Evolutionary conservation across 805 yeast species (phyloP).

Genomic region (Ogataea chonburiensis): DNA sequence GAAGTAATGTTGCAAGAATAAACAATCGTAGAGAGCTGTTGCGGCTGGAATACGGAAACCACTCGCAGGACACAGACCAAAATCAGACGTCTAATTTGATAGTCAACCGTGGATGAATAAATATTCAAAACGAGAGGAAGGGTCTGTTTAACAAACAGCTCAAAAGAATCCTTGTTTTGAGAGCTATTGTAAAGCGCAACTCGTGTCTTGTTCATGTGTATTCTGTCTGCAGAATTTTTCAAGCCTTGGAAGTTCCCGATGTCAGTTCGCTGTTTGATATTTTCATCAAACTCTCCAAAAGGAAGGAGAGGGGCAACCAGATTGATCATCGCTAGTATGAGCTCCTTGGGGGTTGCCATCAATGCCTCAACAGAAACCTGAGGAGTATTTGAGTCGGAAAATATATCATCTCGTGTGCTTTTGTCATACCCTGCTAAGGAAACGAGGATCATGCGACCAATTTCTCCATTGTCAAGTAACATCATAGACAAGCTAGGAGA

Average conservation of each 20-base stretch:
- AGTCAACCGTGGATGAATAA: constrained; percentile 72
- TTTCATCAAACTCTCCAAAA: constrained; percentile 19
- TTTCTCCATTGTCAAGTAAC: constrained; percentile 46
- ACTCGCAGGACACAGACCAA: constrained; percentile 55
- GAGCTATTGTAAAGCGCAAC: constrained; percentile 32
- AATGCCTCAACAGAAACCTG: constrained; percentile 61
- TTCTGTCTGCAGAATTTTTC: constrained; percentile 23
- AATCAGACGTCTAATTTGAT: constrained; percentile 56
- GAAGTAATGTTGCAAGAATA: constrained; percentile 41
- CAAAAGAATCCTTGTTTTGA: constrained; percentile 17
- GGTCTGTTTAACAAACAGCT: constrained; percentile 43
- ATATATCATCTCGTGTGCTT: constrained; percentile 12
- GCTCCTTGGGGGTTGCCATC: constrained; percentile 71
- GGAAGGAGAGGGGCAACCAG: constrained; percentile 63
- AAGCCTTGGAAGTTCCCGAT: constrained; percentile 34
- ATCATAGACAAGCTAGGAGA: constrained; percentile 43
- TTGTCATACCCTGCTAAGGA: constrained; percentile 53
- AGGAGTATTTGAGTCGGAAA: neutral
- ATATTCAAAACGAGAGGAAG: constrained; percentile 58
- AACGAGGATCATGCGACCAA: constrained; percentile 47
- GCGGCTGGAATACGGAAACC: constrained; percentile 39
- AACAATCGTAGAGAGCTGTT: constrained; percentile 34
- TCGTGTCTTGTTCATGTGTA: constrained; percentile 34
- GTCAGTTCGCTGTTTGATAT: constrained; percentile 14
- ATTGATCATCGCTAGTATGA: constrained; percentile 52